Percentiles rank a stretch among this genome's conserved stretches.
phyloP scores from a whole-genome alignment of 352 stramenopile species.

The Blastocystis sp. region DNA sequence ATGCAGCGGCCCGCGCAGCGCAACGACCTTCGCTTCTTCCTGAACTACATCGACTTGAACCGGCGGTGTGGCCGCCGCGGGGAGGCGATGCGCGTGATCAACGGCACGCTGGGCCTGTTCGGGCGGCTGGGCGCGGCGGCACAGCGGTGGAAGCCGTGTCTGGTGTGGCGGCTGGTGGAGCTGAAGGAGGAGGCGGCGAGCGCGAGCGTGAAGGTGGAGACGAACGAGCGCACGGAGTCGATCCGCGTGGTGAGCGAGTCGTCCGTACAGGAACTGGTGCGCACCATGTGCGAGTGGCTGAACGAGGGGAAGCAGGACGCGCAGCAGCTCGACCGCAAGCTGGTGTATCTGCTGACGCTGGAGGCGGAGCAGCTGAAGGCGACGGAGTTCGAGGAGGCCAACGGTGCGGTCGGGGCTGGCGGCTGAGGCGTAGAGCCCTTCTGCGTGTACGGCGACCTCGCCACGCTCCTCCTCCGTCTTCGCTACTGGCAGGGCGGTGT shows the following conservation, averaged over 20 bases:
- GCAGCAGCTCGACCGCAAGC: constrained; percentile 10
- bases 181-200: background rate
- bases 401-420: background rate
- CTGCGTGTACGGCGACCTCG: constrained; percentile 18
- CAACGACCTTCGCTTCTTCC: constrained; percentile 9
- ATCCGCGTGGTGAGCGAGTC: background rate
- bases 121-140: background rate
- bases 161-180: background rate
- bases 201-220: background rate
- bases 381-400: constrained; percentile 17
- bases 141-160: background rate
- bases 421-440: background rate
- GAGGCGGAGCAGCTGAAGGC: constrained; percentile 18
- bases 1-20: background rate
- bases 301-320: background rate
- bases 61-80: background rate
- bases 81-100: constrained; percentile 17
- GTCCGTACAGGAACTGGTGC: background rate
- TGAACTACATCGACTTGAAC: constrained; percentile 13
- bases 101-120: background rate
- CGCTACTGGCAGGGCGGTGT: background rate
- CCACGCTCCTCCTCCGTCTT: background rate
- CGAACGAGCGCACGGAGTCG: background rate
- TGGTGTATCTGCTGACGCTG: background rate
- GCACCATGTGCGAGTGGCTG: background rate